phyloP scores from a whole-genome alignment of 345 rosid species.

The Passiflora organensis region DNA sequence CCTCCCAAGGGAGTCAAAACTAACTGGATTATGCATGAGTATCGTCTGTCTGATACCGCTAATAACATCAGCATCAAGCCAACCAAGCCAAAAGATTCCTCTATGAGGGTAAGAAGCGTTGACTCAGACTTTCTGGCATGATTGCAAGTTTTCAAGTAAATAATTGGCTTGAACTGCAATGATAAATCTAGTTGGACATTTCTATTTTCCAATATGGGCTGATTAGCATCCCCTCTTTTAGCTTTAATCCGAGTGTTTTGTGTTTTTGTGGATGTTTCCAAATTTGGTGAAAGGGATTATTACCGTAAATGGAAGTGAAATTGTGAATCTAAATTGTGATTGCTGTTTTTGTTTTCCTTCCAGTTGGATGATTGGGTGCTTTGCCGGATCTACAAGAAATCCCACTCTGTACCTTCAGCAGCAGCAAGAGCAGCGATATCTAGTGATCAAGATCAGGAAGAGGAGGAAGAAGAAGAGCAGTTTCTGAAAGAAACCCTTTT shows the following conservation, averaged over 20 bases:
- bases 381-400: constrained; percentile 89
- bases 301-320: not conserved
- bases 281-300: not conserved
- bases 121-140: not conserved
- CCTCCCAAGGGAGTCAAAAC: constrained; percentile 94
- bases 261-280: not conserved
- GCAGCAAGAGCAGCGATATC: constrained; percentile 23
- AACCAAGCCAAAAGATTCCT: constrained; percentile 51
- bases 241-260: not conserved
- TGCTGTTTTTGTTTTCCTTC: not conserved
- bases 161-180: not conserved
- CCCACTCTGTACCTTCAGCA: constrained; percentile 45
- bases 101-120: constrained; percentile 74
- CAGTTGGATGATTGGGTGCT: constrained; percentile 99
- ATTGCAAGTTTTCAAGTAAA: too few relatives aligned
- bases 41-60: constrained; percentile 55
- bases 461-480: constrained; percentile 49
- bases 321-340: not conserved
- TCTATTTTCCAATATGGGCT: not conserved
- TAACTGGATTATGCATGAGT: constrained; percentile 98
- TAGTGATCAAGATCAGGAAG: constrained; percentile 63
- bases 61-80: constrained; percentile 23
- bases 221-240: not conserved
- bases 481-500: constrained; percentile 29
- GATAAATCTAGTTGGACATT: not conserved